Conservation (phyloP, 192 early-diverging fungal genomes). For the Phycomyces blakesleeanus region DNA sequence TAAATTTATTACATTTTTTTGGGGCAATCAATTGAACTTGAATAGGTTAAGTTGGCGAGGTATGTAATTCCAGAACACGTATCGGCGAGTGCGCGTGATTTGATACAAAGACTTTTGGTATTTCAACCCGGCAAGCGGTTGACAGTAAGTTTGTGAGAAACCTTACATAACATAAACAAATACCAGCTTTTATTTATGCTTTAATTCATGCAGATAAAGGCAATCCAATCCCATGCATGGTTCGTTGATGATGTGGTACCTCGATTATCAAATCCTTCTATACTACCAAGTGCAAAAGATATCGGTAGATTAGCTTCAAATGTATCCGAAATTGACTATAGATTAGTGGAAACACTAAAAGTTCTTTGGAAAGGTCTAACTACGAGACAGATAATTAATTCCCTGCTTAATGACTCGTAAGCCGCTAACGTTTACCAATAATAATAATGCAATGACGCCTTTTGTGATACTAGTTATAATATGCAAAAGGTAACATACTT, state of each 20-base stretch:
- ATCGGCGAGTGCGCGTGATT: conserved; percentile 55
- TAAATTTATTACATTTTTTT: too few relatives aligned
- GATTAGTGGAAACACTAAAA: conserved; percentile 22
- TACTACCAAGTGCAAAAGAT: not conserved
- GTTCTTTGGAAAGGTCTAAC: conserved; percentile 20
- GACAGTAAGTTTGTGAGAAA: conserved; percentile 32
- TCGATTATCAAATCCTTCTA: conserved; percentile 16
- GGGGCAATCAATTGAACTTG: too few relatives aligned
- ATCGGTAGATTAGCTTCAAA: not conserved
- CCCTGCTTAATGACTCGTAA: conserved; percentile 10
- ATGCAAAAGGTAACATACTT: conserved; percentile 24
- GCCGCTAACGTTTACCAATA: not conserved
- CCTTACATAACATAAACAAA: too few relatives aligned
- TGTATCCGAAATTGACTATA: conserved; percentile 10
- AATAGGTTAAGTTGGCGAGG: too few relatives aligned
- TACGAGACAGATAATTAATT: conserved; percentile 6
- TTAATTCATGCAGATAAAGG: not conserved
- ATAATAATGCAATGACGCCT: not conserved
- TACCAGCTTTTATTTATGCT: too few relatives aligned
- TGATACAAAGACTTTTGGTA: conserved; percentile 76
- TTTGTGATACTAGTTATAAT: conserved; percentile 7
- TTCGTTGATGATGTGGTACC: conserved; percentile 18
- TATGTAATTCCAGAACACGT: conserved; percentile 54
- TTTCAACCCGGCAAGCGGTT: conserved; percentile 65
- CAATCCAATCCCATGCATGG: not conserved